Evolutionary conservation across 371 early-diverging fungal genomes (phyloP).

Genomic region (Gilbertella persicaria): DNA sequence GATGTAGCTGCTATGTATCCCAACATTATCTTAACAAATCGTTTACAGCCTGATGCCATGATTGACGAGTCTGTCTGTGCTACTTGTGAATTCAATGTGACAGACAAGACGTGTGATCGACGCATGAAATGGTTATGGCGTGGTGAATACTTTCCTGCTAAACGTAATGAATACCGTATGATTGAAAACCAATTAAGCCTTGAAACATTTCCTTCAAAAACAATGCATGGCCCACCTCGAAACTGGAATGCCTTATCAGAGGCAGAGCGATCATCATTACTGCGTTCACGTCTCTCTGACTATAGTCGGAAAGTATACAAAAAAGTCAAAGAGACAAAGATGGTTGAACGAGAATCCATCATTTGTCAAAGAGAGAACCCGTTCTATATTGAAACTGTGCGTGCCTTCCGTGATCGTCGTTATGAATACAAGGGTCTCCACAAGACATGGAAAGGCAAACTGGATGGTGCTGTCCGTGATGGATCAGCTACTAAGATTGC

Average conservation of each 20-base stretch:
- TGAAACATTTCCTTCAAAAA: constrained; percentile 77
- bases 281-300: constrained; percentile 85
- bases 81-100: constrained; percentile 92
- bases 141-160: constrained; percentile 95
- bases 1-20: constrained; percentile 99
- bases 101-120: constrained; percentile 91
- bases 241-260: constrained; percentile 72
- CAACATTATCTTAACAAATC: constrained; percentile 99
- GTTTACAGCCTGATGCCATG: constrained; percentile 98
- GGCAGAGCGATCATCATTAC: constrained; percentile 68
- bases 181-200: constrained; percentile 83
- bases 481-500: constrained; percentile 78
- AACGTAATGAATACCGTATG: constrained; percentile 90
- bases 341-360: constrained; percentile 81
- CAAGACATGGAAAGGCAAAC: constrained; percentile 88
- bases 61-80: constrained; percentile 93
- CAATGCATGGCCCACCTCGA: constrained; percentile 49
- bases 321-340: constrained; percentile 77
- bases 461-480: constrained; percentile 67
- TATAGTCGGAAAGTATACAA: constrained; percentile 93
- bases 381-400: constrained; percentile 98
- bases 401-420: constrained; percentile 97
- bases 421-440: constrained; percentile 97
- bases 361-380: constrained; percentile 99
- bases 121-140: constrained; percentile 98